Evolutionary conservation across 768 basidiomycete genomes (phyloP).

Genomic region (Phanerodontia chrysosporium): DNA sequence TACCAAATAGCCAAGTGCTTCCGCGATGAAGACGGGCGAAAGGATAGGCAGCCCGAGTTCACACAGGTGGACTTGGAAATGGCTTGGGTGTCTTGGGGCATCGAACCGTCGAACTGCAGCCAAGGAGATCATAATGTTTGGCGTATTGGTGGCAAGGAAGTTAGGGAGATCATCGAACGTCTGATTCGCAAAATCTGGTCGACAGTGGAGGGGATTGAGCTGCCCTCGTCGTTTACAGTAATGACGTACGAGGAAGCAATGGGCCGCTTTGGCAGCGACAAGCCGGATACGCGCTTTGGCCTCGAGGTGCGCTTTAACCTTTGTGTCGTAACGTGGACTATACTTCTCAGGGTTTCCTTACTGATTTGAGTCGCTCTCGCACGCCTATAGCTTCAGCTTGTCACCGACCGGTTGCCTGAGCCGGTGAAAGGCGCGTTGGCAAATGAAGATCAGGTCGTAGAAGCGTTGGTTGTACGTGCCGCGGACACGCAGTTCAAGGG

Average conservation of each 20-base stretch:
- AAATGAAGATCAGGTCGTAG: constrained; percentile 14
- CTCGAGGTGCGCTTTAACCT: constrained; percentile 61
- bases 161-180: constrained; percentile 74
- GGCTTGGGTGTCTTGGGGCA: constrained; percentile 88
- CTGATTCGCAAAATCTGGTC: constrained; percentile 76
- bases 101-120: background rate
- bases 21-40: constrained; percentile 92
- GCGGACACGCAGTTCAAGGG: background rate
- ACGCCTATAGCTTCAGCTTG: constrained; percentile 19
- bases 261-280: constrained; percentile 92
- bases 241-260: constrained; percentile 93
- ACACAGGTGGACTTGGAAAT: constrained; percentile 97
- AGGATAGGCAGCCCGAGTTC: constrained; percentile 95
- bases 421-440: constrained; percentile 11
- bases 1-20: constrained; percentile 94
- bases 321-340: background rate
- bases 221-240: constrained; percentile 65
- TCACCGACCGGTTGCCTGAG: constrained; percentile 16
- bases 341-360: background rate
- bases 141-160: constrained; percentile 84
- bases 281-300: constrained; percentile 87
- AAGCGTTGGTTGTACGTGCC: constrained; percentile 14
- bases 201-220: constrained; percentile 54
- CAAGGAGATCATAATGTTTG: constrained; percentile 34
- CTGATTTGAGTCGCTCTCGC: background rate